Conservation (phyloP, 225 moss, liverwort and hornwort species). For the Anthoceros angustus region DNA sequence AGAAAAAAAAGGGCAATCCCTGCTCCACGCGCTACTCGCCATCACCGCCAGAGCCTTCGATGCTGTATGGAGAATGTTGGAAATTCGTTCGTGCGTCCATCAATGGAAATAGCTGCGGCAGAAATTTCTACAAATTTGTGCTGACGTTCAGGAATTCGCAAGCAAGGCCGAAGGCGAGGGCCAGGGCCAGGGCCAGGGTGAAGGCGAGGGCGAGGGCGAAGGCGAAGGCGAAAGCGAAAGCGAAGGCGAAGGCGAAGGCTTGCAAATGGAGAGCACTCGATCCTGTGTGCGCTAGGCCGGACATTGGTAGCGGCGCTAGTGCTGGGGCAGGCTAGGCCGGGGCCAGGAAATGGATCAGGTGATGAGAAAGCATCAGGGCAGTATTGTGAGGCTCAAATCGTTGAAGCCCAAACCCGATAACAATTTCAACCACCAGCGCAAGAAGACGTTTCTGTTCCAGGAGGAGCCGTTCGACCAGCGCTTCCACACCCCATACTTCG, state of each 20-base stretch:
- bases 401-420: background rate
- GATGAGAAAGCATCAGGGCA: background rate
- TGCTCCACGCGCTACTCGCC: background rate
- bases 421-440: constrained; percentile 4
- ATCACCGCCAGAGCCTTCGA: too few relatives aligned
- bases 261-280: too few relatives aligned
- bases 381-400: background rate
- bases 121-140: too few relatives aligned
- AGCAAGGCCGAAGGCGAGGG: too few relatives aligned
- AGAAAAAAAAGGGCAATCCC: background rate
- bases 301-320: background rate
- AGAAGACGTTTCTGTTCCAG: background rate
- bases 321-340: background rate
- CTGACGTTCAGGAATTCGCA: too few relatives aligned
- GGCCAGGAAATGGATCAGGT: background rate
- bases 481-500: background rate
- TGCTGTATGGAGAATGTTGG: background rate
- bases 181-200: too few relatives aligned
- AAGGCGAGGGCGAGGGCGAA: too few relatives aligned
- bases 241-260: too few relatives aligned
- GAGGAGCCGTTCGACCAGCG: background rate
- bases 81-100: too few relatives aligned
- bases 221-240: too few relatives aligned
- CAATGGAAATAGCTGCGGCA: too few relatives aligned
- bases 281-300: background rate